These are phyloP conservation scores for Kingdonia uniflora DNA, from an alignment of 164 flowering plant species.

Conservation along the genomic window DNA sequence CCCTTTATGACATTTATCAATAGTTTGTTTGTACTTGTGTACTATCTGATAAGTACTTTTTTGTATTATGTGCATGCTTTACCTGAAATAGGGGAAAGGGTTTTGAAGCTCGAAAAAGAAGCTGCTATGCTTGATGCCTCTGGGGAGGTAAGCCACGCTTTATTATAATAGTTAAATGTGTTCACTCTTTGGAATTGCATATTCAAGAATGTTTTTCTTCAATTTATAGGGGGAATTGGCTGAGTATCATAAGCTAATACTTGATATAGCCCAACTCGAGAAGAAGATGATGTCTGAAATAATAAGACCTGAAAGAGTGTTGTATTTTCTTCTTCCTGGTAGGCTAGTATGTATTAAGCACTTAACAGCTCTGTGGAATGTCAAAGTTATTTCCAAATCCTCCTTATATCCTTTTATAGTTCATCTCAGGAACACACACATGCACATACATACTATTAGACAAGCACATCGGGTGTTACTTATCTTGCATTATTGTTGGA, in stretches of 20 bases:
- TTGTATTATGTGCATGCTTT: slow-evolving; percentile 42
- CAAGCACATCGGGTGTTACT: too few species aligned
- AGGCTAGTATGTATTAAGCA: slow-evolving; percentile 60
- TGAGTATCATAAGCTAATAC: slow-evolving; percentile 75
- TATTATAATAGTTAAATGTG: neutral
- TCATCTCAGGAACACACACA: too few species aligned
- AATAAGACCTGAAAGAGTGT: slow-evolving; percentile 84
- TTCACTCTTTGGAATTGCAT: neutral
- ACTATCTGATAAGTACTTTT: neutral
- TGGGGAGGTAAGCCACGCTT: slow-evolving; percentile 55
- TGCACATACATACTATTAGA: too few species aligned
- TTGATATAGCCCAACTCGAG: slow-evolving; percentile 71
- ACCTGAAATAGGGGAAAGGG: slow-evolving; percentile 77
- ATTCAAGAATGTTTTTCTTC: slow-evolving; percentile 7
- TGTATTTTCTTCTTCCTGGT: slow-evolving; percentile 75
- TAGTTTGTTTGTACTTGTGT: neutral
- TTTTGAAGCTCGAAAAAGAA: slow-evolving; percentile 75
- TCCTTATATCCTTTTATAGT: too few species aligned
- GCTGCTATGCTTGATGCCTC: slow-evolving; percentile 84
- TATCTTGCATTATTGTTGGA: too few species aligned
- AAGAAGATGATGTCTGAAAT: slow-evolving; percentile 91
- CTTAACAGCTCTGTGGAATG: too few species aligned
- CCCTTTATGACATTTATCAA: neutral
- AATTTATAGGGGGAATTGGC: slow-evolving; percentile 66
- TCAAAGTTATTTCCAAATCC: too few species aligned